These are phyloP conservation scores for Curvularia hawaiiensis DNA, from an alignment of 2,329 filamentous ascomycete species.

Conservation along the genomic window DNA sequence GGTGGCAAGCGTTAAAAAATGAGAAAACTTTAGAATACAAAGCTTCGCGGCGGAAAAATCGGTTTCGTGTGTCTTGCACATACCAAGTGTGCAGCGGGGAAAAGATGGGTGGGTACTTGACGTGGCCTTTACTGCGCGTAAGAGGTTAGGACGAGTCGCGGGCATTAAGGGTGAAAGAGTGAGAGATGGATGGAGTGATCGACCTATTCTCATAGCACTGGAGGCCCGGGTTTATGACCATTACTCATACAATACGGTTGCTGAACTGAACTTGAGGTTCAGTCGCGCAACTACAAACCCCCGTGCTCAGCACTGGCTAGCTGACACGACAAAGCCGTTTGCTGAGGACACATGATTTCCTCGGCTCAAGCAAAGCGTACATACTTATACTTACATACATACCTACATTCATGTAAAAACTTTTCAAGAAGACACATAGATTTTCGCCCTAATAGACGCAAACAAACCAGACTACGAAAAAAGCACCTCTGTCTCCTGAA, in stretches of 20 bases:
- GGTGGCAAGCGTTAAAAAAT: background rate
- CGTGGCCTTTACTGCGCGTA: background rate
- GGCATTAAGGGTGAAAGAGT: background rate
- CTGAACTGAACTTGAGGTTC: background rate
- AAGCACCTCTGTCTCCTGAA: too few relatives aligned
- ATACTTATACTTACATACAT: background rate
- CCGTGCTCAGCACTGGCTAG: background rate
- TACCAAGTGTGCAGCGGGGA: background rate
- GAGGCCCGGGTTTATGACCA: background rate
- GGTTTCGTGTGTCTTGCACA: background rate
- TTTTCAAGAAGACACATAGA: background rate
- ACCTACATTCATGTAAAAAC: background rate
- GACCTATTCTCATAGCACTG: background rate
- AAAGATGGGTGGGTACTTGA: background rate
- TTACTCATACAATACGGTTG: background rate
- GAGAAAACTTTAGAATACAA: slow-evolving; percentile 1
- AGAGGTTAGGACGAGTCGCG: background rate
- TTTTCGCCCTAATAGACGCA: background rate
- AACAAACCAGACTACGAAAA: background rate
- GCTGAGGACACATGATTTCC: background rate
- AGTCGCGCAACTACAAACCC: background rate
- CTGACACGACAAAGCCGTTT: background rate
- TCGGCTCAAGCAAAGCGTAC: background rate
- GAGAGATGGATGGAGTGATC: background rate
- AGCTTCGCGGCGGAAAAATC: slow-evolving; percentile 8